These are phyloP conservation scores for Debaryomyces robertsiae DNA, from an alignment of 1,139 yeast species.

Conservation along the genomic window DNA sequence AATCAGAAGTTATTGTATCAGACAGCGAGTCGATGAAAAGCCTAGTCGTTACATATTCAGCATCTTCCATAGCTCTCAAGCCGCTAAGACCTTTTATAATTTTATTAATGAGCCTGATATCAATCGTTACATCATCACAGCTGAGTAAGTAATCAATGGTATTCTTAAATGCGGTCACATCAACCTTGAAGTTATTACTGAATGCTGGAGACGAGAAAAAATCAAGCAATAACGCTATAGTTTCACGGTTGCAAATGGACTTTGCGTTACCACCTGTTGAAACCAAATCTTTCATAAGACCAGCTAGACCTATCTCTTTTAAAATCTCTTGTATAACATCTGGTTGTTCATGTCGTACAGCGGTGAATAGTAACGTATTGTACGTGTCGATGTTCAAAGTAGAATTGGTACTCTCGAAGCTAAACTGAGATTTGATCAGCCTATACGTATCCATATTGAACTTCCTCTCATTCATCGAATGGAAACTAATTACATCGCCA, in stretches of 20 bases:
- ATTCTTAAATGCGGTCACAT: conserved; percentile 5
- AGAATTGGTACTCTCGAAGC: conserved; percentile 12
- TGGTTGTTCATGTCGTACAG: conserved; percentile 26
- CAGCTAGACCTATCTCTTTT: conserved; percentile 13
- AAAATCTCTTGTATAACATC: conserved; percentile 20
- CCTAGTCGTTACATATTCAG: conserved; percentile 15
- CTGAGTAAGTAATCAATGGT: conserved; percentile 4
- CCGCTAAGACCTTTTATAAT: conserved; percentile 19
- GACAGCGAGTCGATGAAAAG: conserved; percentile 10
- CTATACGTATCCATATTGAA: conserved; percentile 26
- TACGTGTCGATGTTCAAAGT: conserved; percentile 19
- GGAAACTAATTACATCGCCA: conserved; percentile 1
- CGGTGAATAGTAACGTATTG: conserved; percentile 30
- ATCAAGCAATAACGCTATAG: conserved; percentile 17
- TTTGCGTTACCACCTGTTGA: background rate
- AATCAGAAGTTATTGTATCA: background rate
- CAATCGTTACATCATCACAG: conserved; percentile 15
- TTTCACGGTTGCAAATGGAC: conserved; percentile 12
- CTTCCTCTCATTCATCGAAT: conserved; percentile 11
- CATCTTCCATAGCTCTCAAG: conserved; percentile 15
- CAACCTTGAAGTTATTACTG: background rate
- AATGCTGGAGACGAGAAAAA: conserved; percentile 15
- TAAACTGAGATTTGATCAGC: conserved; percentile 11
- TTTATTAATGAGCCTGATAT: conserved; percentile 23
- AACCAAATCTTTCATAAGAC: background rate